Conservation (phyloP, 768 basidiomycete species). For the Neoboletus magnificus region DNA sequence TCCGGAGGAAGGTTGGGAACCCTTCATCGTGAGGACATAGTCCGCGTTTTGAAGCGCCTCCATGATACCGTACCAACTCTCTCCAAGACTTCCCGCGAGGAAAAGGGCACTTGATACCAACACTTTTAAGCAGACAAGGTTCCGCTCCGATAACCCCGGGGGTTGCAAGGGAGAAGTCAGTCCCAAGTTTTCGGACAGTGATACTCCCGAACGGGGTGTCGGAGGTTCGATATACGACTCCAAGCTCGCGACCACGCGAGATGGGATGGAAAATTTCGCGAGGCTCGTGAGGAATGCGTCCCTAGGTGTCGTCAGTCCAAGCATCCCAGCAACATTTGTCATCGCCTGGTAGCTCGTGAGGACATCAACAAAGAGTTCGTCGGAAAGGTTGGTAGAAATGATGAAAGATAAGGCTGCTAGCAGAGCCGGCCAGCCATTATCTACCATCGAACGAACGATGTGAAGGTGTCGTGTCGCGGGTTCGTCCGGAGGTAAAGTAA, state of each 20-base stretch:
- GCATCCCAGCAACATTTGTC: slow-evolving; percentile 84
- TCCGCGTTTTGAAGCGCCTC: slow-evolving; percentile 95
- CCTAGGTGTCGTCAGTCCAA: slow-evolving; percentile 81
- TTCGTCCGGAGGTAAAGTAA: slow-evolving; percentile 51
- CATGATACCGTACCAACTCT: slow-evolving; percentile 88
- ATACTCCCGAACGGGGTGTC: slow-evolving; percentile 57
- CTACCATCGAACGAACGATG: slow-evolving; percentile 74
- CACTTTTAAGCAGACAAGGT: slow-evolving; percentile 86
- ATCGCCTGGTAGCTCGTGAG: slow-evolving; percentile 79
- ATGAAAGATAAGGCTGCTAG: slow-evolving; percentile 88
- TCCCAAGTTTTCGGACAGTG: slow-evolving; percentile 67
- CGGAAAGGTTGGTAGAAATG: slow-evolving; percentile 87
- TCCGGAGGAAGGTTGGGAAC: slow-evolving; percentile 31
- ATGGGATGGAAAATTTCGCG: slow-evolving; percentile 90
- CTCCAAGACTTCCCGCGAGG: slow-evolving; percentile 81
- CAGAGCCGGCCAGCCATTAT: slow-evolving; percentile 88
- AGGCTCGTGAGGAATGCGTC: slow-evolving; percentile 91
- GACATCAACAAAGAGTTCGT: slow-evolving; percentile 86
- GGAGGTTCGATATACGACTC: slow-evolving; percentile 55
- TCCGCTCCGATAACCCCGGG: slow-evolving; percentile 83
- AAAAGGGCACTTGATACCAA: slow-evolving; percentile 74
- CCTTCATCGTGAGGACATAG: slow-evolving; percentile 75
- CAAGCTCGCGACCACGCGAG: slow-evolving; percentile 81
- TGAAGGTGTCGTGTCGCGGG: slow-evolving; percentile 54
- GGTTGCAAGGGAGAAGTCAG: slow-evolving; percentile 49